Evolutionary conservation across 2,329 filamentous ascomycete species (phyloP).

Genomic region (Aspergillus terreus): DNA sequence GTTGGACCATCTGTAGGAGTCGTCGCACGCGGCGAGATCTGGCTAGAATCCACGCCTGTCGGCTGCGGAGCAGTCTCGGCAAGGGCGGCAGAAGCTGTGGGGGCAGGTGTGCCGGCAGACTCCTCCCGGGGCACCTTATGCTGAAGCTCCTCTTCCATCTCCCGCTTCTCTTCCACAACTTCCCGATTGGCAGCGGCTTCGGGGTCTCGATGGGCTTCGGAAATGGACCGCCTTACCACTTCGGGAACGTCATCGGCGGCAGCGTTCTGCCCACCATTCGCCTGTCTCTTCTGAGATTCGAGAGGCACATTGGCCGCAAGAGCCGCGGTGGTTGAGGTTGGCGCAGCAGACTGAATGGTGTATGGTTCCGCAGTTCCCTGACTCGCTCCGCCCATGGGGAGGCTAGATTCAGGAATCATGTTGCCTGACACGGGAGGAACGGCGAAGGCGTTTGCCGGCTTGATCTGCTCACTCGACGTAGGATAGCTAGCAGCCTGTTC

Average conservation of each 20-base stretch:
- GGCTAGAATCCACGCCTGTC: conserved; percentile 12
- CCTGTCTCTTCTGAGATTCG: conserved; percentile 29
- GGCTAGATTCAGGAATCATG: conserved; percentile 77
- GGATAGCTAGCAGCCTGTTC: conserved; percentile 62
- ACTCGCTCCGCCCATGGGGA: conserved; percentile 58
- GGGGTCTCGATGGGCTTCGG: conserved; percentile 55
- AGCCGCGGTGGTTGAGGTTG: conserved; percentile 44
- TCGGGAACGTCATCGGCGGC: conserved; percentile 37
- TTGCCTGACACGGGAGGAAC: conserved; percentile 57
- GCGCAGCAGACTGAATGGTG: conserved; percentile 49
- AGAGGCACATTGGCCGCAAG: conserved; percentile 44
- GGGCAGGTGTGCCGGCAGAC: conserved; percentile 37
- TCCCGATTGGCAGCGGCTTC: conserved; percentile 68
- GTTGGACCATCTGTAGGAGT: conserved; percentile 7
- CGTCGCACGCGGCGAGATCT: conserved; percentile 17
- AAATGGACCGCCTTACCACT: conserved; percentile 44
- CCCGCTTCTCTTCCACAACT: conserved; percentile 71
- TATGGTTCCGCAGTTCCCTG: conserved; percentile 48
- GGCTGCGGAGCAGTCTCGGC: conserved; percentile 33
- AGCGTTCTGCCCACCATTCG: conserved; percentile 10
- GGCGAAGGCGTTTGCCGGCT: conserved; percentile 40
- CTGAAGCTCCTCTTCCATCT: conserved; percentile 69
- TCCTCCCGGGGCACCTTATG: conserved; percentile 40
- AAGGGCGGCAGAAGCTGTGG: conserved; percentile 38
- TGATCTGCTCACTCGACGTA: conserved; percentile 35